These are phyloP conservation scores for Corymbia maculata DNA, from an alignment of 345 rosid genomes.

Conservation along the genomic window DNA sequence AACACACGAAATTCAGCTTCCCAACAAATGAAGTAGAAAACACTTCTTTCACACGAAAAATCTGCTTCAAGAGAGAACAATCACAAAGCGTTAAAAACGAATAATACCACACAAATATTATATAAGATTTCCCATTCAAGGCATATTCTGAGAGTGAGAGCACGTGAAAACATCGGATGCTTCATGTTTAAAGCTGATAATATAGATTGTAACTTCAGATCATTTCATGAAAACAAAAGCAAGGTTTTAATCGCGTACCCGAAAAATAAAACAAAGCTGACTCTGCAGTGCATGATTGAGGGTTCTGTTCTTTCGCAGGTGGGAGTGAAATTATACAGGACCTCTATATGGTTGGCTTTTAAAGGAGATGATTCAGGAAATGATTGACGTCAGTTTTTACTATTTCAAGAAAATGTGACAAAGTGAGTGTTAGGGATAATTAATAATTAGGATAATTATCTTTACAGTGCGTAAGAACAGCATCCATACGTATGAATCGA, in stretches of 20 bases:
- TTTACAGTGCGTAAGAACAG: neutral
- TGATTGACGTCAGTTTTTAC: neutral
- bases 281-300: neutral
- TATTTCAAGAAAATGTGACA: neutral
- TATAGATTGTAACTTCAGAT: neutral
- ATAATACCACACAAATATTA: too few species aligned
- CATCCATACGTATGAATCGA: neutral
- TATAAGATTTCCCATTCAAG: neutral
- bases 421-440: neutral
- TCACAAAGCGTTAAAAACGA: neutral
- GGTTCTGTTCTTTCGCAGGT: neutral
- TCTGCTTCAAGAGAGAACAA: neutral
- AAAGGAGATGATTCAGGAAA: neutral
- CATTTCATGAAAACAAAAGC: neutral
- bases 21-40: constrained; percentile 65
- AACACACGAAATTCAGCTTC: neutral
- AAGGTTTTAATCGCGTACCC: neutral
- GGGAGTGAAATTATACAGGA: neutral
- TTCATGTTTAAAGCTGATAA: neutral
- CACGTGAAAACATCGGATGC: neutral
- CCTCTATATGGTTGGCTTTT: neutral
- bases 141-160: neutral
- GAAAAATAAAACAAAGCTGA: neutral
- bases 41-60: neutral
- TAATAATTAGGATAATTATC: neutral